phyloP scores from a whole-genome alignment of 805 yeast species.

The Jamesozyma piceae region DNA sequence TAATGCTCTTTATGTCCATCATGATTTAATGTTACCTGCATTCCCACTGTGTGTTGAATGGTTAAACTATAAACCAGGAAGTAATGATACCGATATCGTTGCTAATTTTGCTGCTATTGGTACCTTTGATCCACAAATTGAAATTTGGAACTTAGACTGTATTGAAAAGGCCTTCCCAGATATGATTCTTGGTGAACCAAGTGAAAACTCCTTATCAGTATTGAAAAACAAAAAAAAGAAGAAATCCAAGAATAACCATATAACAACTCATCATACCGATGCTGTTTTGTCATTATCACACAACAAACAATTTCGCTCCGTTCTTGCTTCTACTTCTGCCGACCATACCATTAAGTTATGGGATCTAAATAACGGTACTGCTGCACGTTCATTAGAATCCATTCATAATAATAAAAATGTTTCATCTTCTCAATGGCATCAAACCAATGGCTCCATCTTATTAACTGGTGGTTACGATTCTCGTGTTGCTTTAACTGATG shows the following conservation, averaged over 20 bases:
- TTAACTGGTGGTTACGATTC: slow-evolving; percentile 92
- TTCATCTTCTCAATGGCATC: slow-evolving; percentile 83
- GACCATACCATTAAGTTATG: slow-evolving; percentile 91
- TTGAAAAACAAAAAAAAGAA: slow-evolving; percentile 40
- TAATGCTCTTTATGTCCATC: slow-evolving; percentile 80
- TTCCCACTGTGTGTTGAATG: slow-evolving; percentile 96
- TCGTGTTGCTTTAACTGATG: slow-evolving; percentile 73
- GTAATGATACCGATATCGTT: slow-evolving; percentile 38
- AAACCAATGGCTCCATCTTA: slow-evolving; percentile 52
- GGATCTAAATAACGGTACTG: slow-evolving; percentile 72
- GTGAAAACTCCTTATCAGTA: slow-evolving; percentile 31
- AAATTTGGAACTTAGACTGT: slow-evolving; percentile 90
- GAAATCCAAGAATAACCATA: slow-evolving; percentile 42
- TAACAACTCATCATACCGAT: slow-evolving; percentile 78
- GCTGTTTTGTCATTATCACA: slow-evolving; percentile 84
- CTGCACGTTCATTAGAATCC: slow-evolving; percentile 60
- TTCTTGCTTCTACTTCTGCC: slow-evolving; percentile 90
- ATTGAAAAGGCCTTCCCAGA: slow-evolving; percentile 94
- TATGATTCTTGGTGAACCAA: slow-evolving; percentile 75
- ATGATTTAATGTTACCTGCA: slow-evolving; percentile 92
- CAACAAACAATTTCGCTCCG: slow-evolving; percentile 70
- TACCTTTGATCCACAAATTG: slow-evolving; percentile 95
- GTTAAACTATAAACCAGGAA: slow-evolving; percentile 67
- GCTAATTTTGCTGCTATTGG: slow-evolving; percentile 96
- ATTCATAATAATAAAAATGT: slow-evolving; percentile 77